phyloP scores from a whole-genome alignment of 1,139 yeast species.

The Saccharomyces hybrid region DNA sequence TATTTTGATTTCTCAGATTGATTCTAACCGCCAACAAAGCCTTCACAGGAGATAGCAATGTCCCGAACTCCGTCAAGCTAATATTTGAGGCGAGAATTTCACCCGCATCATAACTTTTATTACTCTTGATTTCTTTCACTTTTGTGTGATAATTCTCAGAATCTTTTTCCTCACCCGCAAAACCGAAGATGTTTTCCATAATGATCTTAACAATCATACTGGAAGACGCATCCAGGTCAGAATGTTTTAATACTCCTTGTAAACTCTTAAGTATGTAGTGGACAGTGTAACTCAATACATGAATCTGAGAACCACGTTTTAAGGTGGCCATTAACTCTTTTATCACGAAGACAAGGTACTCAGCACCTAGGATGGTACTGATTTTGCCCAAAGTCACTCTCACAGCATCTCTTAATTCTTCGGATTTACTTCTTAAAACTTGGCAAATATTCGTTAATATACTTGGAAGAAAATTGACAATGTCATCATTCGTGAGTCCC shows the following conservation, averaged over 20 bases:
- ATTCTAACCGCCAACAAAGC: slow-evolving; percentile 56
- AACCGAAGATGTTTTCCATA: slow-evolving; percentile 92
- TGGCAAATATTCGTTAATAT: slow-evolving; percentile 80
- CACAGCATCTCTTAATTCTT: slow-evolving; percentile 81
- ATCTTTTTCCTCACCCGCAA: slow-evolving; percentile 90
- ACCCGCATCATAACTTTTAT: slow-evolving; percentile 82
- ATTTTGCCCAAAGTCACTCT: slow-evolving; percentile 70
- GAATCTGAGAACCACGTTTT: slow-evolving; percentile 87
- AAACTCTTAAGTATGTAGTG: slow-evolving; percentile 62
- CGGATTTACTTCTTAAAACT: slow-evolving; percentile 76
- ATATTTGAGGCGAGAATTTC: slow-evolving; percentile 68
- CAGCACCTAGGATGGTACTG: slow-evolving; percentile 58
- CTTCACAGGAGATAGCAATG: slow-evolving; percentile 63
- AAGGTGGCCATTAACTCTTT: slow-evolving; percentile 74
- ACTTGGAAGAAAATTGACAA: slow-evolving; percentile 65
- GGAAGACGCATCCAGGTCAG: slow-evolving; percentile 70
- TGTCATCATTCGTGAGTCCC: slow-evolving; percentile 51
- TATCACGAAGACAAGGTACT: slow-evolving; percentile 64
- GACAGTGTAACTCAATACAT: slow-evolving; percentile 81
- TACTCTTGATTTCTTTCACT: slow-evolving; percentile 85
- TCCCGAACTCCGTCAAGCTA: slow-evolving; percentile 50
- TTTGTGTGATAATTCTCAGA: slow-evolving; percentile 83
- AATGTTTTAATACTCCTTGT: slow-evolving; percentile 43
- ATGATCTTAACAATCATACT: slow-evolving; percentile 57
- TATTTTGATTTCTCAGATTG: slow-evolving; percentile 60